Evolutionary conservation across 1,284 basidiomycete species (phyloP).

Genomic region (Ceratorhiza oryzae-sativae): DNA sequence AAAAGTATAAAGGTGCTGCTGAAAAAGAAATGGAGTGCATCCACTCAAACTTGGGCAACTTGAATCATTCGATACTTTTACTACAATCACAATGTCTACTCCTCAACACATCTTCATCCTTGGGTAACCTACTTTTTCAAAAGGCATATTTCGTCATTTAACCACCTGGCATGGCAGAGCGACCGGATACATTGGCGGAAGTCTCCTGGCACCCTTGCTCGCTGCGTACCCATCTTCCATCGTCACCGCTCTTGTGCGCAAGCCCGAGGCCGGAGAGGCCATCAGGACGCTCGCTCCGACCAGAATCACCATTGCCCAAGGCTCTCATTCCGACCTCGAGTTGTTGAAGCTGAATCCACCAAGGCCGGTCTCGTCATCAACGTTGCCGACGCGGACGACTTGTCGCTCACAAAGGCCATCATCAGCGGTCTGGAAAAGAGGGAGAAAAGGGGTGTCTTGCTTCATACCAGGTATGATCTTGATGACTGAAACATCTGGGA

Average conservation of each 20-base stretch:
- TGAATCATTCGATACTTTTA: neutral
- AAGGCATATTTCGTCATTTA: neutral
- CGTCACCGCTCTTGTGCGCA: conserved; percentile 1
- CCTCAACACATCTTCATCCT: conserved; percentile 9
- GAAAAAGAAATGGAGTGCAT: neutral
- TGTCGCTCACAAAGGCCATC: conserved; percentile 41
- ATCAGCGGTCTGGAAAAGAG: conserved; percentile 22
- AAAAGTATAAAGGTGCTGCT: too few species aligned
- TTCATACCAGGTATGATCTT: conserved; percentile 5
- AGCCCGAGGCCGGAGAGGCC: neutral
- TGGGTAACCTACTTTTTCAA: neutral
- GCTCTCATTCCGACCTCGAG: conserved; percentile 42
- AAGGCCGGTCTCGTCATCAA: conserved; percentile 45
- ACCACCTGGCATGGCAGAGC: neutral
- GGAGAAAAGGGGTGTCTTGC: conserved; percentile 6
- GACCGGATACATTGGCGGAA: conserved; percentile 12
- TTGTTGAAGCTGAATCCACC: conserved; percentile 41
- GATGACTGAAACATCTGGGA: too few species aligned
- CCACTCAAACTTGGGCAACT: neutral
- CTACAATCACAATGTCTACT: neutral
- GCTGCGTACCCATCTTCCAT: conserved; percentile 1
- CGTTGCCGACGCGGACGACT: conserved; percentile 42
- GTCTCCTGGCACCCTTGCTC: neutral
- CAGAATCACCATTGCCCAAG: conserved; percentile 41
- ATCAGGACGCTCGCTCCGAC: neutral